These are phyloP conservation scores for Benincasa hispida DNA, from an alignment of 306 rosid genomes.

Conservation along the genomic window DNA sequence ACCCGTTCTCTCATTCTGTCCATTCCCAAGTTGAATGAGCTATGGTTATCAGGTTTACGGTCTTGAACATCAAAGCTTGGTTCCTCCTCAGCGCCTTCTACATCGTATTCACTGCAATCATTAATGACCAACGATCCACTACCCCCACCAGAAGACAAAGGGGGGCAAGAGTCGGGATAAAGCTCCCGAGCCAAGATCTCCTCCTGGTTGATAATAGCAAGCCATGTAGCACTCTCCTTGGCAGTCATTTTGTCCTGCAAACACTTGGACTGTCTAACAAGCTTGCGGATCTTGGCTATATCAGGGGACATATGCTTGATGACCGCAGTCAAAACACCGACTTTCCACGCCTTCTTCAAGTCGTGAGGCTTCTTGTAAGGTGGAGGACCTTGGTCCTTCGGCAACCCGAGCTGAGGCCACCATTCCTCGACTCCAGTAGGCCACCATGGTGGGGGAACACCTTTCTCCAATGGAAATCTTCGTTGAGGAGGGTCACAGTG, in stretches of 20 bases:
- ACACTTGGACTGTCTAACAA: slow-evolving; percentile 75
- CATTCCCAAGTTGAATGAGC: slow-evolving; percentile 36
- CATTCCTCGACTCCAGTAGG: slow-evolving; percentile 69
- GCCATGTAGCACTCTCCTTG: slow-evolving; percentile 85
- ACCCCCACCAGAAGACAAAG: slow-evolving; percentile 36
- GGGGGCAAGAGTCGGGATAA: slow-evolving; percentile 47
- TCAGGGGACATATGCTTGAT: slow-evolving; percentile 91
- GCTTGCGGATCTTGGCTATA: slow-evolving; percentile 74
- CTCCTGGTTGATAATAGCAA: slow-evolving; percentile 72
- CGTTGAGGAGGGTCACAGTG: slow-evolving; percentile 89
- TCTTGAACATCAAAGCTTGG: slow-evolving; percentile 43
- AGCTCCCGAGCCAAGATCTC: slow-evolving; percentile 56
- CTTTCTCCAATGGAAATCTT: slow-evolving; percentile 74
- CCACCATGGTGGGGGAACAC: slow-evolving; percentile 89
- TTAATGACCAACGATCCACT: slow-evolving; percentile 45
- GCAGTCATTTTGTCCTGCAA: slow-evolving; percentile 93
- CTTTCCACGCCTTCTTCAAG: slow-evolving; percentile 84
- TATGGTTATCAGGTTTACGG: slow-evolving; percentile 35
- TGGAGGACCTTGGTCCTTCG: slow-evolving; percentile 68
- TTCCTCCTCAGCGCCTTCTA: slow-evolving; percentile 60
- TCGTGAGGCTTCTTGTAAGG: slow-evolving; percentile 96
- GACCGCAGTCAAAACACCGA: slow-evolving; percentile 68
- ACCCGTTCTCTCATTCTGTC: slow-evolving; percentile 33
- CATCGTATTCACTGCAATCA: slow-evolving; percentile 62
- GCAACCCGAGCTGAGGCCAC: slow-evolving; percentile 73